Evolutionary conservation across 2,329 filamentous ascomycete species (phyloP).

Genomic region (Diaporthe ilicicola): DNA sequence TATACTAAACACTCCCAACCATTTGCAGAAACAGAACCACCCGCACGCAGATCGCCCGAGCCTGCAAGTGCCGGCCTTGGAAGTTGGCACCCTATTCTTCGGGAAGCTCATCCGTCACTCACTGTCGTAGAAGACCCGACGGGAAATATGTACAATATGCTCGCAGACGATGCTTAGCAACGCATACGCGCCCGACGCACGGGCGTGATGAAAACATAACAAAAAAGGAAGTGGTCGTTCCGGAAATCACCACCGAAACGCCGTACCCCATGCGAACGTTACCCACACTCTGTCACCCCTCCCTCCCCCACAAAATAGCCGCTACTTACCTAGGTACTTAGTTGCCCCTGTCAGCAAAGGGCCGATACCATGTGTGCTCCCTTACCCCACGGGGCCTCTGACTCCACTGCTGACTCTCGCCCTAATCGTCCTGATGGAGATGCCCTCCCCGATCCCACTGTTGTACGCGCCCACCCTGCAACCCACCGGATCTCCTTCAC

Average conservation of each 20-base stretch:
- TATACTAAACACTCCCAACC: background rate
- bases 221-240: conserved; percentile 21
- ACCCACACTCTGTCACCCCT: conserved; percentile 3
- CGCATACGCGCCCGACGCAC: background rate
- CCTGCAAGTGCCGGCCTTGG: background rate
- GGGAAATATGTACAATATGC: background rate
- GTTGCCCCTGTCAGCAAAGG: background rate
- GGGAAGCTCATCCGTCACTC: background rate
- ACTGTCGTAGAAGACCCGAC: conserved; percentile 9
- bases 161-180: background rate
- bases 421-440: conserved; percentile 9
- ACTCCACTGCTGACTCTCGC: conserved; percentile 19
- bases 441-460: conserved; percentile 8
- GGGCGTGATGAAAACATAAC: background rate
- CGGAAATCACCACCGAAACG: conserved; percentile 26
- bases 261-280: conserved; percentile 29
- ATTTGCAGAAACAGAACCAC: background rate
- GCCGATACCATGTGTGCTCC: conserved; percentile 4
- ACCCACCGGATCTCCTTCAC: background rate
- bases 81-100: background rate
- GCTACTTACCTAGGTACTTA: too few relatives aligned
- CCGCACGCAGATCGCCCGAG: background rate
- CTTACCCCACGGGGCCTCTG: conserved; percentile 10
- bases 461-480: background rate
- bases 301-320: background rate